phyloP scores from a whole-genome alignment of 208 protist species.

The Trypanosoma mega region DNA sequence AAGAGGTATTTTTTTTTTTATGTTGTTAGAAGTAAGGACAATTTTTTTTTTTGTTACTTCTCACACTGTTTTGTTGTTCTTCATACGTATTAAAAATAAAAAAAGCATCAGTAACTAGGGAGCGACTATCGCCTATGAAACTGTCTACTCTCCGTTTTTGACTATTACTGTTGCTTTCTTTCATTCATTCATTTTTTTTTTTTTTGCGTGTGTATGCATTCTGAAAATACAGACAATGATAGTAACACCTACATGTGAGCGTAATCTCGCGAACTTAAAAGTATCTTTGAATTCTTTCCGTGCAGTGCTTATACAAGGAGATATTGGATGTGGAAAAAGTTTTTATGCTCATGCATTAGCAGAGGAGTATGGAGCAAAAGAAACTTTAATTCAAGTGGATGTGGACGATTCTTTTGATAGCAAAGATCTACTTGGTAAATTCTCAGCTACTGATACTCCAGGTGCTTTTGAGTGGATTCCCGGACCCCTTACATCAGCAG shows the following conservation, averaged over 20 bases:
- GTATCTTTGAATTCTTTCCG: constrained; percentile 59
- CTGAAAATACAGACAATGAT: constrained; percentile 45
- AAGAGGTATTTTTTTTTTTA: no score
- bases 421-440: constrained; percentile 98
- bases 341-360: constrained; percentile 63
- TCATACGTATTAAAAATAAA: no score
- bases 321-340: constrained; percentile 86
- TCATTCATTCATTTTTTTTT: constrained; percentile 20
- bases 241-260: constrained; percentile 57
- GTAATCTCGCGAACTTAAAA: constrained; percentile 70
- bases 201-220: background rate
- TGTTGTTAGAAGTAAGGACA: no score
- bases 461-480: constrained; percentile 98
- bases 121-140: no score
- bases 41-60: no score
- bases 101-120: no score
- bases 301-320: constrained; percentile 83
- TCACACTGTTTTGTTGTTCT: constrained; percentile 15
- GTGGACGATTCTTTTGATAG: constrained; percentile 98
- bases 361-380: constrained; percentile 47
- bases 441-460: constrained; percentile 97
- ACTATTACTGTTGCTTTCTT: constrained; percentile 18
- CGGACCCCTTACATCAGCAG: constrained; percentile 96
- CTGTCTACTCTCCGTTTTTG: constrained; percentile 19
- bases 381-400: constrained; percentile 85